Evolutionary conservation across 2,329 filamentous ascomycete genomes (phyloP), one percentile per base, ranked within the genome.

Genomic region (Mariannaea sp.): DNA sequence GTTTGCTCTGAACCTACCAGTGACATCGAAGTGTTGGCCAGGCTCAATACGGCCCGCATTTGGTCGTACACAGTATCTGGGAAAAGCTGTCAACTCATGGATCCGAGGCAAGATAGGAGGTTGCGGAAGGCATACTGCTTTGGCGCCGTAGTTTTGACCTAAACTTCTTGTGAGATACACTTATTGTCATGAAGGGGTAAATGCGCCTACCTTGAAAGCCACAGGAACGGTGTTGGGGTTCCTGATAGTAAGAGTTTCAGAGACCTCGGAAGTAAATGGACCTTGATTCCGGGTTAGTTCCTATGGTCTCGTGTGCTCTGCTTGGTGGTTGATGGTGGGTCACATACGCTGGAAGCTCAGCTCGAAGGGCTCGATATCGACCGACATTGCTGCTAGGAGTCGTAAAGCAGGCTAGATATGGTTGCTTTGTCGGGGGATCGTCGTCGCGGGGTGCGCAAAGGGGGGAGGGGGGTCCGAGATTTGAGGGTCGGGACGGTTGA

Each of bases 121-220:
- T 36, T 44, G 56, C 56, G 61, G 52, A 55, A 40, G 27, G 42
- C 55, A 58, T 89, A 99, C 93, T 97, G 94, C 78, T 97, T 97
- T 27, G 94, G 94, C 43, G 94, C 94, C 59, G 94, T 99, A 42
- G 94, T 99, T 86, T 99, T 99, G 75, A 99, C 94, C 92, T 96
- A 65, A 12, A 30, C 35, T 32, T n/a, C 36, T 20, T 36, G 49
- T 66, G 27, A 68, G 58, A 45, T 57, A 44, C 19, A 19, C n/a
- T n/a, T n/a, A n/a, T 16, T 10, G 29, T 51, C 14, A 49, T 46
- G 51, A 40, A 3, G 13, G 12, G 6, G 42, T 12, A 42, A 13
- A 8, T 17, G 24, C 27, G 53, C 76, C 58, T 79, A 87, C 85
- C 82, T 89, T 89, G 78, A 89, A 89, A 32, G 85, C 85, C 60